Percentiles rank a stretch among this genome's conserved stretches.
These are phyloP conservation scores for Amanita thiersii DNA, from an alignment of 768 basidiomycete species.

Conservation along the genomic window DNA sequence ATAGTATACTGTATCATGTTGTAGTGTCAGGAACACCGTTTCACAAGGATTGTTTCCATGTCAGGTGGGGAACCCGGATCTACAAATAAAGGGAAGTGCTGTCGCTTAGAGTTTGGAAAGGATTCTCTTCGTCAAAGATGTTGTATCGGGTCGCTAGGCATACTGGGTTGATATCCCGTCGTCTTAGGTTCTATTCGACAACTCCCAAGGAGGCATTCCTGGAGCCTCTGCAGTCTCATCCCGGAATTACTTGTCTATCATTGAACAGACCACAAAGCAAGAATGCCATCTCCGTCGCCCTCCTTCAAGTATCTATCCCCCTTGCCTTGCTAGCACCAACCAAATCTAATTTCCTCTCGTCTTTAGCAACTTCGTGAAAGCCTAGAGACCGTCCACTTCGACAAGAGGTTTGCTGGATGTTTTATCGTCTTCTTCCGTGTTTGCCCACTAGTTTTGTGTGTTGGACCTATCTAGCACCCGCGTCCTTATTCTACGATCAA, in stretches of 20 bases:
- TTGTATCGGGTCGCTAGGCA: neutral
- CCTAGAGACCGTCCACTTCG: conserved; percentile 56
- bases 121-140: no score
- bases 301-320: conserved; percentile 48
- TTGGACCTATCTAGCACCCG: conserved; percentile 45
- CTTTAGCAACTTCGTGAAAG: conserved; percentile 66
- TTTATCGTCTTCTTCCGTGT: conserved; percentile 3
- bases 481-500: conserved; percentile 77
- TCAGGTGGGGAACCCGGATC: no score
- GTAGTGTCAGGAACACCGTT: no score
- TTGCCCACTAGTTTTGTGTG: conserved; percentile 2
- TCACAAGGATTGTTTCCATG: no score
- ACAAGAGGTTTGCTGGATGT: conserved; percentile 42
- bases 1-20: no score
- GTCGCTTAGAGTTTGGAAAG: no score
- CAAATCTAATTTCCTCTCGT: conserved; percentile 7
- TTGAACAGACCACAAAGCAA: conserved; percentile 77
- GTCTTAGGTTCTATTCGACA: conserved; percentile 2
- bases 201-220: conserved; percentile 32
- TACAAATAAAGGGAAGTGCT: no score
- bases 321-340: neutral
- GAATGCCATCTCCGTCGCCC: conserved; percentile 76
- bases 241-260: conserved; percentile 66
- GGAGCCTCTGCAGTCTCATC: conserved; percentile 42
- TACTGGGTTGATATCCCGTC: neutral